These are phyloP conservation scores for Euryodendron excelsum DNA, from an alignment of 148 eudicot species.

Conservation along the genomic window DNA sequence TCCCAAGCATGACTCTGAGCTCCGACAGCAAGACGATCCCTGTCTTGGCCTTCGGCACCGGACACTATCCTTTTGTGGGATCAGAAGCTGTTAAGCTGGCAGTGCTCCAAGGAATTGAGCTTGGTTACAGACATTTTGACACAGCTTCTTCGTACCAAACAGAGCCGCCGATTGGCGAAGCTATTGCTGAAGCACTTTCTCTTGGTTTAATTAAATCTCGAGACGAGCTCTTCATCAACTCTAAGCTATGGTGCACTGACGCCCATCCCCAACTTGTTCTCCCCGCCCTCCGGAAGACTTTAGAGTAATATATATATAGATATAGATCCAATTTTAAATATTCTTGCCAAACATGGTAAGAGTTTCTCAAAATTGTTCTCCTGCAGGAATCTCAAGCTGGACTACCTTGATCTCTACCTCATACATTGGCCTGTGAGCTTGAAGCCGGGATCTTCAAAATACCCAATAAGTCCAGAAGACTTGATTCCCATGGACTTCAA, in stretches of 20 bases:
- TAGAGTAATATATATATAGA: background rate
- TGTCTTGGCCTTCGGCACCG: no score
- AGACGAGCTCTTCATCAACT: background rate
- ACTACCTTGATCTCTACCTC: constrained; percentile 24
- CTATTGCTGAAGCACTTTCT: background rate
- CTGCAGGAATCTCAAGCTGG: constrained; percentile 21
- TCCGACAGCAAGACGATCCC: no score
- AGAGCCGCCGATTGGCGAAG: constrained; percentile 5
- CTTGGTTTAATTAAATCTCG: background rate
- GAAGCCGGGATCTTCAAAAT: background rate
- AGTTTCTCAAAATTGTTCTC: no score
- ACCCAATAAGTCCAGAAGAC: background rate
- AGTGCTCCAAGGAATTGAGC: background rate
- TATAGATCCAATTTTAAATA: no score
- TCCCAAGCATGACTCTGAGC: no score
- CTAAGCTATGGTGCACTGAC: background rate
- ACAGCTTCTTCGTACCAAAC: background rate
- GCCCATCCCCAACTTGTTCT: background rate
- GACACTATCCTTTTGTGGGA: no score
- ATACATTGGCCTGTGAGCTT: constrained; percentile 25
- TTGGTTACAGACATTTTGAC: background rate
- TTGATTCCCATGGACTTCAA: constrained; percentile 19
- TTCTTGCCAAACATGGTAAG: no score
- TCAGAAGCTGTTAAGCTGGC: background rate
- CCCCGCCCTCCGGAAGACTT: background rate